Conservation (phyloP, 2,329 filamentous ascomycete genomes). For the Ceratocystis lukuohia region DNA sequence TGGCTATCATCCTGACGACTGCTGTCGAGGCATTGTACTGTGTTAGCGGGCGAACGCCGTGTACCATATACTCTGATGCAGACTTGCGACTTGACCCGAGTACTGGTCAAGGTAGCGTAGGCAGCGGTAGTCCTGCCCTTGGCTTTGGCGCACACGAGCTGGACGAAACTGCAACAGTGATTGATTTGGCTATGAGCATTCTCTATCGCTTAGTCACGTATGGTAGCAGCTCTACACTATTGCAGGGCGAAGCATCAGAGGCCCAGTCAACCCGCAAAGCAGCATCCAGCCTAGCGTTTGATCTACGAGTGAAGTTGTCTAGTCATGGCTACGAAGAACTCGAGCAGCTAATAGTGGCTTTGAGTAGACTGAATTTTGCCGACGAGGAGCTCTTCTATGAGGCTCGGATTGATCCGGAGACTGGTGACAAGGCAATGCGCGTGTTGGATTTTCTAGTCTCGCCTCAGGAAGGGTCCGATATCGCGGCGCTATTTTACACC, state of each 20-base stretch:
- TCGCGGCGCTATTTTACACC: slow-evolving; percentile 29
- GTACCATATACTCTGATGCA: not conserved
- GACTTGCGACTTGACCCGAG: not conserved
- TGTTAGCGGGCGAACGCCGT: slow-evolving; percentile 1
- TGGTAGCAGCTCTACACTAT: not conserved
- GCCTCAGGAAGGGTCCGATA: slow-evolving; percentile 48
- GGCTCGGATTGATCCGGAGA: slow-evolving; percentile 60
- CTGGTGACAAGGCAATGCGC: slow-evolving; percentile 67
- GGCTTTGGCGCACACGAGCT: slow-evolving; percentile 5
- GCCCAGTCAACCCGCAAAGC: not conserved
- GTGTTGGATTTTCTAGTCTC: slow-evolving; percentile 70
- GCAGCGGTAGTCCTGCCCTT: slow-evolving; percentile 29
- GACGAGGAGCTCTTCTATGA: slow-evolving; percentile 68
- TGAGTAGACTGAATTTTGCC: slow-evolving; percentile 75
- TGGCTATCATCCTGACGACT: slow-evolving; percentile 50
- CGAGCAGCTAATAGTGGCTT: slow-evolving; percentile 68
- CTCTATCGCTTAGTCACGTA: slow-evolving; percentile 10
- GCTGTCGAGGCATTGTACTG: slow-evolving; percentile 66
- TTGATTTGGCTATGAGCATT: slow-evolving; percentile 23
- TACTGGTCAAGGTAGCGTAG: not conserved
- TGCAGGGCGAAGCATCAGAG: not conserved
- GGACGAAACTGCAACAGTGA: not conserved
- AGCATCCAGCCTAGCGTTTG: slow-evolving; percentile 19
- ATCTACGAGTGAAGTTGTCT: not conserved
- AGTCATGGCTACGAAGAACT: slow-evolving; percentile 42